phyloP scores from a whole-genome alignment of 495 filamentous ascomycete genomes.

The Podospora tetraspora region DNA sequence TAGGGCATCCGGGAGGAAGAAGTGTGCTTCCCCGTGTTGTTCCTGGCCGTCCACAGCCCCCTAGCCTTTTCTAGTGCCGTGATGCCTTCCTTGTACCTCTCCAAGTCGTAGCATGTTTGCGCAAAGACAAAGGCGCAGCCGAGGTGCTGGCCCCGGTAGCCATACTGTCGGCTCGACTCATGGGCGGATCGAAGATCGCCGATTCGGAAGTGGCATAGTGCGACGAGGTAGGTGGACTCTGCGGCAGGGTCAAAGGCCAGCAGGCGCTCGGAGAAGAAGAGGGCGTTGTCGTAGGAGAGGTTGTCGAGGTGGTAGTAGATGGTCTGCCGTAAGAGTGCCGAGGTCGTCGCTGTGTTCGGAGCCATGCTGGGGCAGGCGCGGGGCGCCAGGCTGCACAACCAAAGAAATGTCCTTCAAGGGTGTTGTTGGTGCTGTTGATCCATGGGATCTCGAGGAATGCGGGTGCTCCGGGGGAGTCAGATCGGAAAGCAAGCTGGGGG shows the following conservation, averaged over 20 bases:
- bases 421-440: conserved; percentile 25
- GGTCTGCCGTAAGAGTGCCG: conserved; percentile 72
- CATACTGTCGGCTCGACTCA: conserved; percentile 61
- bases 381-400: conserved; percentile 18
- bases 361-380: conserved; percentile 51
- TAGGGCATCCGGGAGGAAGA: conserved; percentile 63
- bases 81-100: conserved; percentile 72
- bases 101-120: conserved; percentile 75
- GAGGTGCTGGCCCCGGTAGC: conserved; percentile 62
- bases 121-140: conserved; percentile 91
- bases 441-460: conserved; percentile 21
- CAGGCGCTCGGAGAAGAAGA: conserved; percentile 85
- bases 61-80: conserved; percentile 71
- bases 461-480: background rate
- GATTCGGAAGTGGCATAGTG: conserved; percentile 75
- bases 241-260: conserved; percentile 73
- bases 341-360: conserved; percentile 59
- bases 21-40: conserved; percentile 67
- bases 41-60: conserved; percentile 63
- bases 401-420: conserved; percentile 16
- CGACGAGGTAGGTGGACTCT: conserved; percentile 77
- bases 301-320: conserved; percentile 94
- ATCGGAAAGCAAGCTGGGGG: background rate
- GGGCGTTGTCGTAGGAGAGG: conserved; percentile 75
- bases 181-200: conserved; percentile 63